Evolutionary conservation across 495 filamentous ascomycete species (phyloP).

Genomic region (Penicillium psychrofluorescens): DNA sequence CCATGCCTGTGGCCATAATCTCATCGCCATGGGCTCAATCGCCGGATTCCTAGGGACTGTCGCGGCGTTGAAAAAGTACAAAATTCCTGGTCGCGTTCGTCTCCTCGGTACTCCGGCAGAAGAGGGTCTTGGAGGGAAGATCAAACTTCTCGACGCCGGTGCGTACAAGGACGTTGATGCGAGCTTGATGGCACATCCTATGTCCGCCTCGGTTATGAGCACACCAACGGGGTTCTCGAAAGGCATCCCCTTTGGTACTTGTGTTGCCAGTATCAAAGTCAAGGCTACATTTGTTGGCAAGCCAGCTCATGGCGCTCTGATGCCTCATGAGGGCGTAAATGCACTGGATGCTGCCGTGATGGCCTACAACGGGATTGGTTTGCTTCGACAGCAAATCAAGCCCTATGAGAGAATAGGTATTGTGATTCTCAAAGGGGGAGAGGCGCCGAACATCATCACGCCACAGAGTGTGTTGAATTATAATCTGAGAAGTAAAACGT

Average conservation of each 20-base stretch:
- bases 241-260: neutral
- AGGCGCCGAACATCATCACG: neutral
- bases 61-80: slow-evolving; percentile 26
- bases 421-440: neutral
- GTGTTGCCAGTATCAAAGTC: neutral
- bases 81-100: slow-evolving; percentile 42
- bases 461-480: no score
- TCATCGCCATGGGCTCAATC: slow-evolving; percentile 51
- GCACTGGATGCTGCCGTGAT: slow-evolving; percentile 49
- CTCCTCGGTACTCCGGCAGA: slow-evolving; percentile 60
- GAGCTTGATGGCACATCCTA: slow-evolving; percentile 43
- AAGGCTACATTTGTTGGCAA: slow-evolving; percentile 6
- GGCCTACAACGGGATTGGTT: slow-evolving; percentile 44
- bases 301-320: slow-evolving; percentile 38
- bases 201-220: neutral
- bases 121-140: slow-evolving; percentile 59
- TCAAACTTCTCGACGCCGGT: slow-evolving; percentile 48
- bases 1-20: slow-evolving; percentile 58
- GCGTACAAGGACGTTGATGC: slow-evolving; percentile 52
- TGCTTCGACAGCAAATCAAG: slow-evolving; percentile 50
- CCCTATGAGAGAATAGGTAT: slow-evolving; percentile 39
- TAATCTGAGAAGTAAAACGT: no score
- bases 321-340: slow-evolving; percentile 50
- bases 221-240: neutral
- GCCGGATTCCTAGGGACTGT: slow-evolving; percentile 45